These are phyloP conservation scores for Xylaria castorea DNA, from an alignment of 495 filamentous ascomycete genomes.

Conservation along the genomic window DNA sequence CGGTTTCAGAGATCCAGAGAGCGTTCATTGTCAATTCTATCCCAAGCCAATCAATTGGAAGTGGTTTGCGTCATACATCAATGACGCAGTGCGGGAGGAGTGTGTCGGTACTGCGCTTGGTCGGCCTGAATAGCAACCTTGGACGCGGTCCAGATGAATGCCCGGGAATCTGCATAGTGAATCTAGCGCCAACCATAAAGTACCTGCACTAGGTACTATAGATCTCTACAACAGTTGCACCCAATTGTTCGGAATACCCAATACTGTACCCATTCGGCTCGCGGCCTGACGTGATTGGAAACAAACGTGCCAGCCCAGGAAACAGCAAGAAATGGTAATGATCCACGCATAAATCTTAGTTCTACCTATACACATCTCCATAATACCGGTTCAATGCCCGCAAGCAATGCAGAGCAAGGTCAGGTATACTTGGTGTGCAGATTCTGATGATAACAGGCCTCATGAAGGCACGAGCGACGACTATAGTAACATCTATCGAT, in stretches of 20 bases:
- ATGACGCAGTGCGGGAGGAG: constrained; percentile 16
- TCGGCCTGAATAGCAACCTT: not conserved
- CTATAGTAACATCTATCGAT: not conserved
- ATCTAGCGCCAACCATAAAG: not conserved
- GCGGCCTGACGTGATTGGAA: not conserved
- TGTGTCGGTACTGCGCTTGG: constrained; percentile 6
- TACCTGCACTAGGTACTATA: not conserved
- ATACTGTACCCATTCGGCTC: not conserved
- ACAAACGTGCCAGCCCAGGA: not conserved
- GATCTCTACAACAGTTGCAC: constrained; percentile 15
- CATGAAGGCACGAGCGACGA: not conserved
- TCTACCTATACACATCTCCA: not conserved
- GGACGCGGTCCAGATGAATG: not conserved
- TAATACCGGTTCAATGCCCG: not conserved
- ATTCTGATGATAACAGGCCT: not conserved
- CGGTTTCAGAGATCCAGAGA: not conserved
- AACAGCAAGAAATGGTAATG: not conserved
- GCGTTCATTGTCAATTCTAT: not conserved
- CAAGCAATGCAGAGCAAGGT: not conserved
- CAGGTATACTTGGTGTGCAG: not conserved
- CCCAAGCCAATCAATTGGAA: not conserved
- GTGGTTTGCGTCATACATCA: constrained; percentile 8
- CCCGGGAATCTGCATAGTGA: constrained; percentile 14
- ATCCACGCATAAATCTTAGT: not conserved
- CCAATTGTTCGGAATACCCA: not conserved